A percentile compares a stretch with the other conserved stretches of the same genome.
Conservation (phyloP, 164 flowering plant genomes). For the Magnolia officinalis region DNA sequence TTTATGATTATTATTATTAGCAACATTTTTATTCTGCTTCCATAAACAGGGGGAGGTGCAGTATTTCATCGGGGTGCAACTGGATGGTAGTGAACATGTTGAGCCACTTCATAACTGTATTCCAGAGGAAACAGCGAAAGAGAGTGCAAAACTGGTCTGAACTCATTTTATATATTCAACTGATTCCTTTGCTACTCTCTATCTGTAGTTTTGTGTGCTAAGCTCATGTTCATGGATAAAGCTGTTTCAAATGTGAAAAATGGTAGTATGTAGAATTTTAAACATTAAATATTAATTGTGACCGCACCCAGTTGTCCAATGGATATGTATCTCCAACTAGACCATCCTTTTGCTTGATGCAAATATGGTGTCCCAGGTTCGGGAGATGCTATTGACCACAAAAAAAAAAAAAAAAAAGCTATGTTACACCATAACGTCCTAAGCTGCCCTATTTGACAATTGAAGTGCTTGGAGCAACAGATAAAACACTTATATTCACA, state of each 20-base stretch:
- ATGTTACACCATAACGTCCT: neutral
- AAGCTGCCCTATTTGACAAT: neutral
- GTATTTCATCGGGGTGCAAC: constrained; percentile 94
- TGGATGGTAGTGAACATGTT: constrained; percentile 94
- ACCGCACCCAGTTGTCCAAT: no score
- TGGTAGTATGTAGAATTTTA: no score
- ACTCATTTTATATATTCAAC: constrained; percentile 3
- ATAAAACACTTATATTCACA: neutral
- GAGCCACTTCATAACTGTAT: constrained; percentile 86
- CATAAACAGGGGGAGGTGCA: constrained; percentile 88
- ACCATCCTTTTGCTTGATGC: neutral
- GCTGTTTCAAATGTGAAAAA: no score
- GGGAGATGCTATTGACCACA: neutral
- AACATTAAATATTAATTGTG: no score
- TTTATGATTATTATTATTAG: neutral
- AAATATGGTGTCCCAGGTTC: neutral
- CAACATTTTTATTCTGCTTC: neutral
- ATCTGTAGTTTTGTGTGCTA: neutral
- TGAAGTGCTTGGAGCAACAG: neutral
- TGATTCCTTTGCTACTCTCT: neutral
- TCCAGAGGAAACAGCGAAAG: constrained; percentile 61
- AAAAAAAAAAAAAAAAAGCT: neutral
- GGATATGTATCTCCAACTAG: no score
- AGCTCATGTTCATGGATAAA: no score
- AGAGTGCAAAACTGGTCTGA: constrained; percentile 61